A percentile compares a stretch with the other conserved stretches of the same genome.
phyloP scores from a whole-genome alignment of 2,329 filamentous ascomycete species.

The Trichophaea hybrida region DNA sequence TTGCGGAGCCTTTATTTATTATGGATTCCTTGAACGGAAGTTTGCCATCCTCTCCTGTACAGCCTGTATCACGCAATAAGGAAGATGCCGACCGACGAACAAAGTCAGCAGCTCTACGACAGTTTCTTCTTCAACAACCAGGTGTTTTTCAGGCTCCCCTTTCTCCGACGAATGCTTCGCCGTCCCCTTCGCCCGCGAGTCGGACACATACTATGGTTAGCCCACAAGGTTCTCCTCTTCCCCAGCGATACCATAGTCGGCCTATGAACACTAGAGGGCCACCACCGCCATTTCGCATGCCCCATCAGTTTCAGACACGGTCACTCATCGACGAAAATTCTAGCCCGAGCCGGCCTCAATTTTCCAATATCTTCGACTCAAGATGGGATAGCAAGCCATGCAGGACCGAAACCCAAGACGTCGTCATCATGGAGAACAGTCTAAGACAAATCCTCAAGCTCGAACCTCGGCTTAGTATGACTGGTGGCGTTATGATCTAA shows the following conservation, averaged over 20 bases:
- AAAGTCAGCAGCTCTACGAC: background rate
- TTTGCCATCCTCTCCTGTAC: background rate
- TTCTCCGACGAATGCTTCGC: background rate
- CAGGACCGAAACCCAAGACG: background rate
- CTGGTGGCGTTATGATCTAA: constrained; percentile 18
- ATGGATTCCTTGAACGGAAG: background rate
- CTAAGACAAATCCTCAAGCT: constrained; percentile 17
- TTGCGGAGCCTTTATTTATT: background rate
- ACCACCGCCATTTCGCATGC: background rate
- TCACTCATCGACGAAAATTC: background rate
- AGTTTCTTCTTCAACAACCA: background rate
- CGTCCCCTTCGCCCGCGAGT: background rate
- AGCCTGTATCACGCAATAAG: background rate
- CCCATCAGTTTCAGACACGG: background rate
- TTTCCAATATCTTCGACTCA: constrained; percentile 1
- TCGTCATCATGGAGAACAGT: constrained; percentile 19
- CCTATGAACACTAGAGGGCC: background rate
- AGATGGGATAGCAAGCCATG: background rate
- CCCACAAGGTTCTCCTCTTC: background rate
- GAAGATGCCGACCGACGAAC: background rate
- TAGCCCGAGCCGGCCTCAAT: background rate
- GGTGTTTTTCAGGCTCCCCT: background rate
- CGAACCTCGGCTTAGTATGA: background rate
- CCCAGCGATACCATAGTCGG: background rate
- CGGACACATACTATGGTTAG: background rate